phyloP scores from a whole-genome alignment of 306 rosid genomes.

The Styphnolobium japonicum region DNA sequence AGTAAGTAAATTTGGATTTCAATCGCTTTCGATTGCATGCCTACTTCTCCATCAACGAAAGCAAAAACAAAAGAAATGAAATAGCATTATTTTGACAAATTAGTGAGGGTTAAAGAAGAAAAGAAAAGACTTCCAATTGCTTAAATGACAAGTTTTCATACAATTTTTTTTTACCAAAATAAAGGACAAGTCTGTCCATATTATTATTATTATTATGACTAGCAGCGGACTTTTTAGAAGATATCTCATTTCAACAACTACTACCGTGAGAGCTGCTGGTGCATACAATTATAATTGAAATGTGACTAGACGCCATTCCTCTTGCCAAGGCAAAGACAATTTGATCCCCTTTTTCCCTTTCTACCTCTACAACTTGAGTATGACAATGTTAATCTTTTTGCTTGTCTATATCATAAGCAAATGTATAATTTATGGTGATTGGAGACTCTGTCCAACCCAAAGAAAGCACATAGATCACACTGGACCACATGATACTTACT shows the following conservation, averaged over 20 bases:
- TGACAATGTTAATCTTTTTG: constrained; percentile 35
- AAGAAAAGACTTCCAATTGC: neutral
- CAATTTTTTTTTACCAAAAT: neutral
- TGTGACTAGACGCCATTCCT: constrained; percentile 24
- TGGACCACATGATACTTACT: constrained; percentile 50
- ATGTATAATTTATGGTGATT: constrained; percentile 32
- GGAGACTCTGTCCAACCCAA: constrained; percentile 32
- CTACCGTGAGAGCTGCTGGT: neutral
- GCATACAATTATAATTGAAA: constrained; percentile 18
- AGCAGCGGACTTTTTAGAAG: neutral
- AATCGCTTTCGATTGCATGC: constrained; percentile 21
- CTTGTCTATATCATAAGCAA: constrained; percentile 31
- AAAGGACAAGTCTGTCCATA: neutral
- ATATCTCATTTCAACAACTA: neutral
- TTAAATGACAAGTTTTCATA: neutral
- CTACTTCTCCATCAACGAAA: neutral
- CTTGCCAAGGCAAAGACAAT: constrained; percentile 20
- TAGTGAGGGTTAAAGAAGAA: neutral
- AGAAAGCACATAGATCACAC: constrained; percentile 34
- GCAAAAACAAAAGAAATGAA: neutral
- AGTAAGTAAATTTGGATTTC: constrained; percentile 12
- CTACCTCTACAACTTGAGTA: constrained; percentile 13
- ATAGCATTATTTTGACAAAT: constrained; percentile 9
- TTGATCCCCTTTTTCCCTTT: neutral
- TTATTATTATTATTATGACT: neutral